Evolutionary conservation across 1,139 yeast genomes (phyloP), one percentile per base, ranked within the genome.

Genomic region (Kodamaea fungicola): DNA sequence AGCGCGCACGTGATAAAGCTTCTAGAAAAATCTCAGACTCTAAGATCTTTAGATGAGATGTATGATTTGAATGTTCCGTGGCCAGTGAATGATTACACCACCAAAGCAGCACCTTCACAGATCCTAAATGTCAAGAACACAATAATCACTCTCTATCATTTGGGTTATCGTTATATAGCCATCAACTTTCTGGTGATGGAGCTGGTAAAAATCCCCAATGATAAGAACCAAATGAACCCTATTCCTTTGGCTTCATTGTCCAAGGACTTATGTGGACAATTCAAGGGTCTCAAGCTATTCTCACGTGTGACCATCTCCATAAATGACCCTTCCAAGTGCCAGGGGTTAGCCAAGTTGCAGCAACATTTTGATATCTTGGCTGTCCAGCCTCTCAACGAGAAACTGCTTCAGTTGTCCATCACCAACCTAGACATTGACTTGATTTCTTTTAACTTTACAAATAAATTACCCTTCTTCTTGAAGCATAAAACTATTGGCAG

Each of bases 401-500:
- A 80, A 53, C 86, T 92, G 5, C 67, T 92, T 19, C 83, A 85
- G 40, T 64, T 83, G 36, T 83, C 94, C 2, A 78, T 90, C 21
- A 71, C 83, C 3, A 79, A 78, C 44, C 67, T 89, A 34, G 95
- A 85, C 42, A 71, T 90, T 29, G 97, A 92, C 61, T 47, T 92
- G 27, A 76, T 92, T 27, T 80, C 96, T 1, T 72, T 92, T 38
- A 80, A 85, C 42, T 74, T 85, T 55, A 63, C 76, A 12, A 67
- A 71, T 30, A 73, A 88, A 42, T 64, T 88, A 33, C 94, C 96
- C 0, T 83, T 80, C 49, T 86, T 78, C 57, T 65, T 92, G 46
- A 83, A 85, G 47, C 96, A 88, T 62, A 87, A 89, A 52, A 80
- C 88, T 1, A 73, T 89, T 7, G 85, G 96, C 30, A 79, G 88